A percentile compares a stretch with the other conserved stretches of the same genome.
phyloP scores from a whole-genome alignment of 306 rosid species.

The Cyamopsis tetragonoloba region DNA sequence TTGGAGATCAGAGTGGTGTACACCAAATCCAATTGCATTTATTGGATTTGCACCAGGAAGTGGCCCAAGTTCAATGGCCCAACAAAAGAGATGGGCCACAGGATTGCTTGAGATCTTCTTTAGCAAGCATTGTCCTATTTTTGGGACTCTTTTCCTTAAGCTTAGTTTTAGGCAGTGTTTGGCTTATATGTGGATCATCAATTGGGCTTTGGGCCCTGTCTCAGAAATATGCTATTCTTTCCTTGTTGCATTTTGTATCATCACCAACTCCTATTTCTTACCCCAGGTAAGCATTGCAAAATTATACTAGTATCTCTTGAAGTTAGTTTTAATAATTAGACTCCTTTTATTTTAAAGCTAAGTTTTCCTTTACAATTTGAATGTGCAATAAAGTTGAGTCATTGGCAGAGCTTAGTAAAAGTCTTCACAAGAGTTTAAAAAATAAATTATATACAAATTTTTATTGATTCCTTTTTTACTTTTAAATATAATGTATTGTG shows the following conservation, averaged over 20 bases:
- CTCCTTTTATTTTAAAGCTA: too few species aligned
- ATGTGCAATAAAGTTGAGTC: too few species aligned
- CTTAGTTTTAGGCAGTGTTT: conserved; percentile 45
- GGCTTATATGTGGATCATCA: conserved; percentile 39
- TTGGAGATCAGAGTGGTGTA: conserved; percentile 49
- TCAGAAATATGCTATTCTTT: conserved; percentile 43
- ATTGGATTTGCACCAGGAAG: conserved; percentile 51
- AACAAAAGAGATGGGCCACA: conserved; percentile 66
- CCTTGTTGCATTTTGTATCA: conserved; percentile 49
- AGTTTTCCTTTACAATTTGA: too few species aligned
- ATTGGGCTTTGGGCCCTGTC: conserved; percentile 36
- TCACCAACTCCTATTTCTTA: conserved; percentile 52
- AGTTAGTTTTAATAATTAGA: too few species aligned
- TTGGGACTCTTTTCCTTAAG: conserved; percentile 32
- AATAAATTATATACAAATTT: neutral
- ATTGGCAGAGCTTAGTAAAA: too few species aligned
- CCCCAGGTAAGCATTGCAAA: conserved; percentile 46
- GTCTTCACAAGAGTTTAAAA: too few species aligned
- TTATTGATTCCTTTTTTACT: too few species aligned
- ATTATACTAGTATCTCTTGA: neutral
- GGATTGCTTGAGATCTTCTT: conserved; percentile 55
- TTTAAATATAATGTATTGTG: too few species aligned
- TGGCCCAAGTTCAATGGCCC: conserved; percentile 44
- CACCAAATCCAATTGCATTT: conserved; percentile 45
- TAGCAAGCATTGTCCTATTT: conserved; percentile 44